Evolutionary conservation across 2,329 filamentous ascomycete genomes (phyloP).

Genomic region (Penicillium sp.): DNA sequence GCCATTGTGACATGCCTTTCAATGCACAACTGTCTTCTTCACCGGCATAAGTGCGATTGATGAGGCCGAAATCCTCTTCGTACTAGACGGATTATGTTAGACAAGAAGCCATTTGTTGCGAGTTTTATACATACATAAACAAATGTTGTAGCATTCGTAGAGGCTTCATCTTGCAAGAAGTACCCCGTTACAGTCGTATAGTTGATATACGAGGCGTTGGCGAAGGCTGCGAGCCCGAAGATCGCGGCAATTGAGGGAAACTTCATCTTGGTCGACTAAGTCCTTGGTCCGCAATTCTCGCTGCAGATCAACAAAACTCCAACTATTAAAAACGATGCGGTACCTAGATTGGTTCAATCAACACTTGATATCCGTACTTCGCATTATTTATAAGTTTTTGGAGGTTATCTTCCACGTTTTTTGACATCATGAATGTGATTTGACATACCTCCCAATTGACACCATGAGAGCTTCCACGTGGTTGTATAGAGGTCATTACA

Average conservation of each 20-base stretch:
- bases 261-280: constrained; percentile 5
- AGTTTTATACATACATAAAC: constrained; percentile 39
- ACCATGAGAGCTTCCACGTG: no score
- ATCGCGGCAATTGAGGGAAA: not conserved
- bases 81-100: not conserved
- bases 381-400: no score
- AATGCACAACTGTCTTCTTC: constrained; percentile 27
- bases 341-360: no score
- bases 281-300: no score
- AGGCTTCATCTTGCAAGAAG: constrained; percentile 47
- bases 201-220: constrained; percentile 19
- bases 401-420: no score
- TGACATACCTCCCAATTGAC: no score
- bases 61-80: constrained; percentile 44
- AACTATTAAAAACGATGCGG: no score
- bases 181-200: constrained; percentile 45
- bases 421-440: no score
- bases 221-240: not conserved
- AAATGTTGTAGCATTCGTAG: constrained; percentile 44
- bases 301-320: no score
- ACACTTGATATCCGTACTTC: no score
- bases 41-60: constrained; percentile 43
- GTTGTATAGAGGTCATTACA: no score
- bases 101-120: no score
- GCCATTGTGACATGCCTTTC: constrained; percentile 49